Evolutionary conservation across 805 yeast species (phyloP).

Genomic region (Candida patagonica): DNA sequence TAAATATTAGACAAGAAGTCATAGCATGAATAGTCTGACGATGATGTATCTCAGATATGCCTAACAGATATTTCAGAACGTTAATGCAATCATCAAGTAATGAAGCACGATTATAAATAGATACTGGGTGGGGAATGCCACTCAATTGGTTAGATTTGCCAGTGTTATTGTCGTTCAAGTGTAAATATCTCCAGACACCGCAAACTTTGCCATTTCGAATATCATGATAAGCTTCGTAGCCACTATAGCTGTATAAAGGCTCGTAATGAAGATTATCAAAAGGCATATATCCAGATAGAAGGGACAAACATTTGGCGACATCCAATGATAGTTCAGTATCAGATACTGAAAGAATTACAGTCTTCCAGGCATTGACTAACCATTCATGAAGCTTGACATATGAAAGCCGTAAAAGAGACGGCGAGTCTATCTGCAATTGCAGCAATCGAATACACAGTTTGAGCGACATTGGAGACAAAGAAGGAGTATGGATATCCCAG

Average conservation of each 20-base stretch:
- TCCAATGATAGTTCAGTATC: neutral
- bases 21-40: neutral
- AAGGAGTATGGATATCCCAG: constrained; percentile 3
- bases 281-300: neutral
- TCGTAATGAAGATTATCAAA: no score
- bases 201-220: neutral
- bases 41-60: neutral
- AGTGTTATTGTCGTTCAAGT: neutral
- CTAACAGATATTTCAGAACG: neutral
- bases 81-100: neutral
- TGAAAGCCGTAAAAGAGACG: neutral
- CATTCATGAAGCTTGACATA: constrained; percentile 3
- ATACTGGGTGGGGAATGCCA: neutral
- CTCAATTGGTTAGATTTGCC: neutral
- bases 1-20: neutral
- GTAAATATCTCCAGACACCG: neutral
- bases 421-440: neutral
- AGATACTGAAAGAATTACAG: neutral
- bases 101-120: neutral
- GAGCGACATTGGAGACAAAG: constrained; percentile 1
- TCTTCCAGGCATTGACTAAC: constrained; percentile 1
- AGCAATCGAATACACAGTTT: neutral
- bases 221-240: constrained; percentile 1
- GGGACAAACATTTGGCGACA: neutral
- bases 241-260: neutral